Conservation (phyloP, 2,329 filamentous ascomycete species). For the Colletotrichum magnum region DNA sequence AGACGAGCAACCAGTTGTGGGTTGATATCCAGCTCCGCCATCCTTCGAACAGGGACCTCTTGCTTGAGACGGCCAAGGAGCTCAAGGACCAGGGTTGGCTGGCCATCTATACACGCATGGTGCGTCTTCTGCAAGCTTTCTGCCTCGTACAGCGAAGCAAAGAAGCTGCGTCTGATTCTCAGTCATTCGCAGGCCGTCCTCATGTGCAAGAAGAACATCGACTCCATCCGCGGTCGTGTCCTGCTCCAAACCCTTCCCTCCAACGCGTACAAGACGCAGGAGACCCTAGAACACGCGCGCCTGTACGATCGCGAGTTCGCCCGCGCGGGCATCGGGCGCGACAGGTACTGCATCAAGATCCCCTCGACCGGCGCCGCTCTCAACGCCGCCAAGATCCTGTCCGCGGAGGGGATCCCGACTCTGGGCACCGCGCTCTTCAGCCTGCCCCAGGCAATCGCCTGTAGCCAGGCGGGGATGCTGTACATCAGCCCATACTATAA, state of each 20-base stretch:
- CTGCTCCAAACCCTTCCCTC: constrained; percentile 63
- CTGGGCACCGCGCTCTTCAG: constrained; percentile 63
- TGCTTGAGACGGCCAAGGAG: constrained; percentile 57
- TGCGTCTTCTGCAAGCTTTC: constrained; percentile 28
- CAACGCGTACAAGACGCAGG: constrained; percentile 60
- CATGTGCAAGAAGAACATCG: constrained; percentile 62
- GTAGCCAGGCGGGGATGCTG: constrained; percentile 61
- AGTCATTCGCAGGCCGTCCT: constrained; percentile 53
- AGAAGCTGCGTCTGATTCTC: too few relatives aligned
- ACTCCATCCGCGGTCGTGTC: constrained; percentile 61
- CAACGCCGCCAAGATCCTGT: constrained; percentile 59
- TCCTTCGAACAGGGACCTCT: constrained; percentile 58
- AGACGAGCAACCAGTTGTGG: constrained; percentile 65
- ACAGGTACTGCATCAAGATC: constrained; percentile 66
- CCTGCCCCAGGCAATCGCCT: constrained; percentile 63
- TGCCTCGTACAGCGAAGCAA: too few relatives aligned
- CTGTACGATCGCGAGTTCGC: constrained; percentile 63
- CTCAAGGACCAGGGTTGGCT: constrained; percentile 62
- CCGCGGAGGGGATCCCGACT: constrained; percentile 60
- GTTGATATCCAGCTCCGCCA: constrained; percentile 62
- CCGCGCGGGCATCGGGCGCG: constrained; percentile 58
- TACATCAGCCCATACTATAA: constrained; percentile 67
- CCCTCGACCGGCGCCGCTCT: constrained; percentile 63
- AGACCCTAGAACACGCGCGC: constrained; percentile 61
- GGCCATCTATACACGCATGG: constrained; percentile 63